Percentiles rank a stretch among this genome's conserved stretches.
Evolutionary conservation across 805 yeast genomes (phyloP).

Genomic region (Metschnikowia koreensis): DNA sequence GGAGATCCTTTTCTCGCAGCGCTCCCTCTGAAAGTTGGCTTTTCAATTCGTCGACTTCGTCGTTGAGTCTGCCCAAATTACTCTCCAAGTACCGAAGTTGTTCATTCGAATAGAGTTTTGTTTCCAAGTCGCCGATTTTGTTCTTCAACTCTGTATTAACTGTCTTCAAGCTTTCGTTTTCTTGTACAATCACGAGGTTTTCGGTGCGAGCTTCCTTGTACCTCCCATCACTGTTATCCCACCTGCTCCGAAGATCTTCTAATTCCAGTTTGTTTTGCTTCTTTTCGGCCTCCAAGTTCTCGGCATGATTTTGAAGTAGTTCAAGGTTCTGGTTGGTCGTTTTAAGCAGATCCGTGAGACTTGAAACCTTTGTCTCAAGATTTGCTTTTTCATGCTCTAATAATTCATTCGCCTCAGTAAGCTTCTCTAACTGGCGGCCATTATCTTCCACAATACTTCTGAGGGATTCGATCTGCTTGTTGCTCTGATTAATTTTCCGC

Average conservation of each 20-base stretch:
- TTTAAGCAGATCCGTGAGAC: slow-evolving; percentile 25
- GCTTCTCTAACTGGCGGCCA: slow-evolving; percentile 57
- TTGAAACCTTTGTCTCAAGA: slow-evolving; percentile 30
- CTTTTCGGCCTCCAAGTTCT: slow-evolving; percentile 33
- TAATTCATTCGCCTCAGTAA: slow-evolving; percentile 23
- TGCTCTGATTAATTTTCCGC: slow-evolving; percentile 33
- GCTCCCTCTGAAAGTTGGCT: slow-evolving; percentile 50
- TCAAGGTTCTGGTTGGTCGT: slow-evolving; percentile 27
- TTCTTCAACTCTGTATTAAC: slow-evolving; percentile 49
- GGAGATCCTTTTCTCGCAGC: slow-evolving; percentile 48
- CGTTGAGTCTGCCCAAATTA: slow-evolving; percentile 53
- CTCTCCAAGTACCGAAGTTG: slow-evolving; percentile 62
- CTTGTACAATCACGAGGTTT: slow-evolving; percentile 58
- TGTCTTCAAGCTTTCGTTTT: slow-evolving; percentile 60
- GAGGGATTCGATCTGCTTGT: slow-evolving; percentile 55
- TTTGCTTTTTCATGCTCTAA: slow-evolving; percentile 33
- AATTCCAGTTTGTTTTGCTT: slow-evolving; percentile 35
- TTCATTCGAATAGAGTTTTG: slow-evolving; percentile 46
- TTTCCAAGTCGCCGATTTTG: slow-evolving; percentile 47
- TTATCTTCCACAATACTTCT: slow-evolving; percentile 61
- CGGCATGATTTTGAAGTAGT: slow-evolving; percentile 35
- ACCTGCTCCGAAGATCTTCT: slow-evolving; percentile 22
- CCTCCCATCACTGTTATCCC: slow-evolving; percentile 29
- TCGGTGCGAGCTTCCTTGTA: slow-evolving; percentile 45
- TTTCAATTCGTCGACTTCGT: slow-evolving; percentile 46